Percentiles rank a stretch among this genome's conserved stretches.
phyloP scores from a whole-genome alignment of 768 basidiomycete species.

The Amanita phalloides region DNA sequence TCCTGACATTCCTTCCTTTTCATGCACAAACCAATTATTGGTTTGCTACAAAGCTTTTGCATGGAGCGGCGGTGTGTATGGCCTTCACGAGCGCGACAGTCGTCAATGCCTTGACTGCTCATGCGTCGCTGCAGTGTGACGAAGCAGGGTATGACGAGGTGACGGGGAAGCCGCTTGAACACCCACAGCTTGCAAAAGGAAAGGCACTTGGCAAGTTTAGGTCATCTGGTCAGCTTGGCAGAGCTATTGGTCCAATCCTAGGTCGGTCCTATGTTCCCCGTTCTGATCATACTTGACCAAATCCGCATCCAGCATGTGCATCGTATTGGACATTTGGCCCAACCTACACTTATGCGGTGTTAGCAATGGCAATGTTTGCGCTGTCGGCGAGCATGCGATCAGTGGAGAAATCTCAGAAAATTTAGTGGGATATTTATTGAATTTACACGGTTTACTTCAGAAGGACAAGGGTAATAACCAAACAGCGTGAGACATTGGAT shows the following conservation, averaged over 20 bases:
- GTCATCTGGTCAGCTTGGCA: constrained; percentile 88
- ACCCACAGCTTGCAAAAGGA: constrained; percentile 72
- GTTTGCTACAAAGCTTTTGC: constrained; percentile 42
- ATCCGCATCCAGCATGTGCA: constrained; percentile 51
- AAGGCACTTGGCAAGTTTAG: constrained; percentile 78
- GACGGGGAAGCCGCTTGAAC: constrained; percentile 44
- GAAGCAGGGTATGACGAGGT: constrained; percentile 46
- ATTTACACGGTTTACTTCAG: neutral
- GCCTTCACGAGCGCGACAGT: constrained; percentile 95
- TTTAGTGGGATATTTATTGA: constrained; percentile 9
- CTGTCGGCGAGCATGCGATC: constrained; percentile 47
- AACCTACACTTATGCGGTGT: constrained; percentile 56
- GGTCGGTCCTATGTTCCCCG: constrained; percentile 32
- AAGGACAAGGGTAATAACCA: neutral
- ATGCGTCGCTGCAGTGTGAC: constrained; percentile 87
- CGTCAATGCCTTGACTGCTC: constrained; percentile 85
- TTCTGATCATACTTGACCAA: constrained; percentile 12
- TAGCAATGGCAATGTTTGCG: constrained; percentile 54
- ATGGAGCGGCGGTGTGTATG: constrained; percentile 70
- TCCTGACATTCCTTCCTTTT: constrained; percentile 64
- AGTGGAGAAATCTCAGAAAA: constrained; percentile 19
- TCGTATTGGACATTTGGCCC: constrained; percentile 88
- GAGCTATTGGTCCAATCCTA: constrained; percentile 87
- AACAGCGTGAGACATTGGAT: neutral
- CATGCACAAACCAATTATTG: constrained; percentile 30